Percentiles rank a stretch among this genome's conserved stretches.
Evolutionary conservation across 371 early-diverging fungal species (phyloP).

Genomic region (Zychaea mexicana): DNA sequence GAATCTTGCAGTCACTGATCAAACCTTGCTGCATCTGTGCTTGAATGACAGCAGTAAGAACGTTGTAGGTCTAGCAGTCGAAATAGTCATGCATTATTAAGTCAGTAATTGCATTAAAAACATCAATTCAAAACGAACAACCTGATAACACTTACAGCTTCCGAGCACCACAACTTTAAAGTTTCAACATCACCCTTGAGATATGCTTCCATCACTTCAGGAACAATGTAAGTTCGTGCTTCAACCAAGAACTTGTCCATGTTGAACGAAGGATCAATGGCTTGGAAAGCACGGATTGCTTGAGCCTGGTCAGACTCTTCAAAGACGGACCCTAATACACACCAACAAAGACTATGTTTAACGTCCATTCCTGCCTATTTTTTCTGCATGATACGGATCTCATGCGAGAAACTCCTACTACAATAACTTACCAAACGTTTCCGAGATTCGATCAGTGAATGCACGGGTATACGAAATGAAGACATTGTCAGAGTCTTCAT

Average conservation of each 20-base stretch:
- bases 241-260: conserved; percentile 89
- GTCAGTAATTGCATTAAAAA: too few species aligned
- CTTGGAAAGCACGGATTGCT: conserved; percentile 81
- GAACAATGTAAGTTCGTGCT: conserved; percentile 88
- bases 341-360: not conserved
- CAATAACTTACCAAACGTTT: conserved; percentile 60
- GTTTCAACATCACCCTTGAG: conserved; percentile 82
- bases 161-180: conserved; percentile 92
- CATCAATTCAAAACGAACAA: too few species aligned
- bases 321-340: conserved; percentile 63
- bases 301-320: conserved; percentile 95
- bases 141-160: conserved; percentile 79
- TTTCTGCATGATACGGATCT: not conserved
- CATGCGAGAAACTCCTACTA: not conserved
- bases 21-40: conserved; percentile 88
- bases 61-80: conserved; percentile 84
- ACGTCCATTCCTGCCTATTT: not conserved
- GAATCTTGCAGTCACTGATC: conserved; percentile 88
- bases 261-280: conserved; percentile 87
- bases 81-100: too few species aligned
- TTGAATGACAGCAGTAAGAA: conserved; percentile 84
- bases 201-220: conserved; percentile 97
- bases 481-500: conserved; percentile 92
- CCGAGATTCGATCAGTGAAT: conserved; percentile 75
- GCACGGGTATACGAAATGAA: conserved; percentile 83